These are phyloP conservation scores for Ophiognomonia clavigignenti-juglandacearum DNA, from an alignment of 2,329 filamentous ascomycete species.

Conservation along the genomic window DNA sequence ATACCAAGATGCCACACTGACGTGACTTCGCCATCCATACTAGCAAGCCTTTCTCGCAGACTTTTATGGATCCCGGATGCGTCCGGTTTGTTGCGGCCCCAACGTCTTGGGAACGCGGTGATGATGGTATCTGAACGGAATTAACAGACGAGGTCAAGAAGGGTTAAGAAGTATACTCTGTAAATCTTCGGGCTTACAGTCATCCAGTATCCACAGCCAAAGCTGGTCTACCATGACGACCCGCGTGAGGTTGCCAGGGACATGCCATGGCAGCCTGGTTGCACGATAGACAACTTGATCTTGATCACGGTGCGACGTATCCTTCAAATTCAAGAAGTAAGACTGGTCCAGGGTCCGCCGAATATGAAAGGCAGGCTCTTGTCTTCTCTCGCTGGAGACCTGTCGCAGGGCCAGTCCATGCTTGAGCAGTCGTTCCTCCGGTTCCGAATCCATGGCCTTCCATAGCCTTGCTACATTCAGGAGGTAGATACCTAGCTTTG, in stretches of 20 bases:
- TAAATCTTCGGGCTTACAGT: no score
- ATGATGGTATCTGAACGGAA: slow-evolving; percentile 5
- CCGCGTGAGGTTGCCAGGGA: background rate
- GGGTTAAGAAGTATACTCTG: no score
- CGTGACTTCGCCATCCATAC: background rate
- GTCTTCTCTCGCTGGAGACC: background rate
- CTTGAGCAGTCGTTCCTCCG: background rate
- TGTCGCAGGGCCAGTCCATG: background rate
- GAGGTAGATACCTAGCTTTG: no score
- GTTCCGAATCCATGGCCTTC: slow-evolving; percentile 8
- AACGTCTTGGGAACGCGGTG: slow-evolving; percentile 7
- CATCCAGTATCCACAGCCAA: slow-evolving; percentile 12
- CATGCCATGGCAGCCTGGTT: background rate
- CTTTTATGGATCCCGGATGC: slow-evolving; percentile 13
- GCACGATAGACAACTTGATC: slow-evolving; percentile 13
- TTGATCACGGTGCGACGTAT: slow-evolving; percentile 5
- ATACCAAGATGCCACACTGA: slow-evolving; percentile 12
- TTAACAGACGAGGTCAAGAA: no score
- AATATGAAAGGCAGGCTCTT: background rate
- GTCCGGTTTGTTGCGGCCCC: slow-evolving; percentile 12
- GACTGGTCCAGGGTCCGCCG: slow-evolving; percentile 11
- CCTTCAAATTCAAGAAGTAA: slow-evolving; percentile 8
- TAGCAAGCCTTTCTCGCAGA: background rate
- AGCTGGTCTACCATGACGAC: slow-evolving; percentile 13
- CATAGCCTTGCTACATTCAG: no score